These are phyloP conservation scores for Phialemonium atrogriseum DNA, from an alignment of 2,329 filamentous ascomycete species.

Conservation along the genomic window DNA sequence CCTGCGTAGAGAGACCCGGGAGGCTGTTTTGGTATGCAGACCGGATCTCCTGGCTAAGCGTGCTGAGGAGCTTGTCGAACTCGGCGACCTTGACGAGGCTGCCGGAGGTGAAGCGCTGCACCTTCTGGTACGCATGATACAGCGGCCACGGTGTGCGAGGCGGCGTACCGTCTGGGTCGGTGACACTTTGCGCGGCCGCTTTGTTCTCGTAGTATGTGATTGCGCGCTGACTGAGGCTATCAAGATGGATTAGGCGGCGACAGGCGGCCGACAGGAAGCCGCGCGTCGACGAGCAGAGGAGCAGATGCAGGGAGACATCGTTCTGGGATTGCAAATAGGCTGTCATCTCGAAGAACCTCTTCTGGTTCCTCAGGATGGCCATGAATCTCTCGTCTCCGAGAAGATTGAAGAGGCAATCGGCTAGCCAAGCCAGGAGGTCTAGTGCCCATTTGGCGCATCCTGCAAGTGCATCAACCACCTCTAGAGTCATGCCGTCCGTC, in stretches of 20 bases:
- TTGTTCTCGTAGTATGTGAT: conserved; percentile 41
- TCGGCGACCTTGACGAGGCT: conserved; percentile 50
- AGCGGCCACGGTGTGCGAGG: conserved; percentile 42
- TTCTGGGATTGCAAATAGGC: conserved; percentile 44
- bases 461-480: conserved; percentile 63
- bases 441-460: conserved; percentile 74
- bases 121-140: conserved; percentile 46
- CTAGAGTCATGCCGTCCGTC: conserved; percentile 24
- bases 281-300: conserved; percentile 68
- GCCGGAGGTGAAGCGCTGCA: conserved; percentile 41
- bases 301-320: conserved; percentile 50
- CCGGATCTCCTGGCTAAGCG: conserved; percentile 40
- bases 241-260: conserved; percentile 52
- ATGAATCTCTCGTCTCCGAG: conserved; percentile 43
- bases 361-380: conserved; percentile 34
- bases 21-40: conserved; percentile 39
- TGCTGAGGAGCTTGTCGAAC: conserved; percentile 53
- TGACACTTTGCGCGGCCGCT: conserved; percentile 28
- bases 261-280: conserved; percentile 63
- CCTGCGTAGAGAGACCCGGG: conserved; percentile 35
- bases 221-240: conserved; percentile 38
- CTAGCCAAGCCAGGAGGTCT: conserved; percentile 57
- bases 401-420: conserved; percentile 50
- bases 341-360: conserved; percentile 40
- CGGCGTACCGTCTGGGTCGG: conserved; percentile 27